Percentiles rank a stretch among this genome's conserved stretches.
Evolutionary conservation across 192 early-diverging fungal genomes (phyloP).

Genomic region (Spizellomyces sp.): DNA sequence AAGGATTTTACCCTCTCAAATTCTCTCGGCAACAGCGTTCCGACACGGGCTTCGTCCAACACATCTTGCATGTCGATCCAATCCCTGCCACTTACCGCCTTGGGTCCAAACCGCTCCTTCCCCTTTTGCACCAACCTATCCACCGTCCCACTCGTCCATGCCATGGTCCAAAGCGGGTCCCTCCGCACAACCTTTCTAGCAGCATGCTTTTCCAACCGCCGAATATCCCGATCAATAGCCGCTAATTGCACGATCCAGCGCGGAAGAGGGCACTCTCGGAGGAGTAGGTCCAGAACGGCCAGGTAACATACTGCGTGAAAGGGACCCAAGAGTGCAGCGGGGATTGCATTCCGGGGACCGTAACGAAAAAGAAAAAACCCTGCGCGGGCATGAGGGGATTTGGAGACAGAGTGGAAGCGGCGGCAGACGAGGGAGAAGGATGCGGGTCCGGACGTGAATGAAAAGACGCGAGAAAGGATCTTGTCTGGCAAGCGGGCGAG

Average conservation of each 20-base stretch:
- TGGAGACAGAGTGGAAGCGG: not conserved
- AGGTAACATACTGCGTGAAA: not conserved
- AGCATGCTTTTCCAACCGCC: conserved; percentile 1
- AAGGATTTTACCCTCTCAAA: not conserved
- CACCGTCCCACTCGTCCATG: conserved; percentile 9
- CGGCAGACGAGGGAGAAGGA: conserved; percentile 7
- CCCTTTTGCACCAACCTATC: not conserved
- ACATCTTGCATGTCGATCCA: conserved; percentile 7
- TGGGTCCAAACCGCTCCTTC: not conserved
- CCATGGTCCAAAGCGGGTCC: conserved; percentile 3
- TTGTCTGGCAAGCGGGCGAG: too few species aligned
- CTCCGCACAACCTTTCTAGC: not conserved
- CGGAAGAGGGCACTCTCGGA: conserved; percentile 9
- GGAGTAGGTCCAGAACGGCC: not conserved
- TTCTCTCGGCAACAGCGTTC: not conserved
- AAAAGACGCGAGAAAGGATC: too few species aligned
- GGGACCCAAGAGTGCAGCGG: conserved; percentile 5
- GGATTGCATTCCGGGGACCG: conserved; percentile 2
- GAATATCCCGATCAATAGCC: conserved; percentile 6
- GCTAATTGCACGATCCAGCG: conserved; percentile 22
- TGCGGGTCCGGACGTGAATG: not conserved
- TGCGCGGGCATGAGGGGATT: conserved; percentile 4
- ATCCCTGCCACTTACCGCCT: not conserved
- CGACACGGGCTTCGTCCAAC: not conserved
- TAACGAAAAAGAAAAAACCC: conserved; percentile 1